Evolutionary conservation across 345 rosid species (phyloP).

Genomic region (Salix caprea): DNA sequence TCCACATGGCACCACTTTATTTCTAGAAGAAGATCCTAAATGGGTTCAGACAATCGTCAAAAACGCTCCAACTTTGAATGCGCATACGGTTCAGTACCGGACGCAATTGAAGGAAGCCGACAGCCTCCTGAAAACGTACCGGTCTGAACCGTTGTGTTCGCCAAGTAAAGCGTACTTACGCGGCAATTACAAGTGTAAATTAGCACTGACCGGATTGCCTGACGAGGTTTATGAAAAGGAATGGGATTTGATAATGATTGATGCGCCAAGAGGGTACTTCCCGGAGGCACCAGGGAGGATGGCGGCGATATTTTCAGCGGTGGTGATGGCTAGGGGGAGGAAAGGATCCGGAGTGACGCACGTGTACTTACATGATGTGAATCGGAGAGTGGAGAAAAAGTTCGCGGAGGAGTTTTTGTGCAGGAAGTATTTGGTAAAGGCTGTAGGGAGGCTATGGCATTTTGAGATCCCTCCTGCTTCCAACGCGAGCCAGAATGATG

Average conservation of each 20-base stretch:
- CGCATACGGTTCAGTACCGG: constrained; percentile 59
- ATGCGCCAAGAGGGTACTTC: constrained; percentile 75
- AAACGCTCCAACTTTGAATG: constrained; percentile 43
- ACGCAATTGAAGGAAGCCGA: constrained; percentile 54
- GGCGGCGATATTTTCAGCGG: constrained; percentile 79
- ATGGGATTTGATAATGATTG: constrained; percentile 89
- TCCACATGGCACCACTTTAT: constrained; percentile 61
- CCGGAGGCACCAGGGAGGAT: constrained; percentile 68
- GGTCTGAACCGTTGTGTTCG: constrained; percentile 39
- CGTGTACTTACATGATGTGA: constrained; percentile 62
- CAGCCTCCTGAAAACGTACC: constrained; percentile 38
- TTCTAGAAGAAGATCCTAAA: constrained; percentile 68
- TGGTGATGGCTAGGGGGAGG: constrained; percentile 69
- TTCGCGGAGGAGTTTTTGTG: constrained; percentile 67
- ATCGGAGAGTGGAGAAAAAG: constrained; percentile 61
- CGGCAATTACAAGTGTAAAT: constrained; percentile 51
- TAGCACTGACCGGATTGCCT: constrained; percentile 66
- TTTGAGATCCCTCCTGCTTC: constrained; percentile 62
- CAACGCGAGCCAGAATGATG: constrained; percentile 26
- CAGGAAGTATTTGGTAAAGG: constrained; percentile 42
- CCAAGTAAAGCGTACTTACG: constrained; percentile 49
- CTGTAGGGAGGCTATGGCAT: constrained; percentile 62
- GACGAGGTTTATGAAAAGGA: constrained; percentile 69
- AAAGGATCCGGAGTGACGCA: constrained; percentile 66
- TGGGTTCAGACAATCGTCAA: constrained; percentile 53